Conservation (phyloP, 164 flowering plant species). For the Magnolia officinalis region DNA sequence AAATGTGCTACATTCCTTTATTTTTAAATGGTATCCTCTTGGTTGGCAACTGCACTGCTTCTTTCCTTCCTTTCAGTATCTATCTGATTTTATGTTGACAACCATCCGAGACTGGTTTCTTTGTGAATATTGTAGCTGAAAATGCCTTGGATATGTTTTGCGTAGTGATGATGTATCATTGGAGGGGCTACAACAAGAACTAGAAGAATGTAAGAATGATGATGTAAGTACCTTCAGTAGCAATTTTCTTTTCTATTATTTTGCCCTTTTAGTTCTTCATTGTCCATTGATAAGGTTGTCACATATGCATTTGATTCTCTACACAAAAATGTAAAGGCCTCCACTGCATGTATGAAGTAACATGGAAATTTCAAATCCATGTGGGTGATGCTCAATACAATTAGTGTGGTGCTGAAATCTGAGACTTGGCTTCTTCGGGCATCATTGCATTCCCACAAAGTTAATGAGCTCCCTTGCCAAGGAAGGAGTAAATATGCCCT, state of each 20-base stretch:
- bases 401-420: no score
- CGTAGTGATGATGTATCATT: slow-evolving; percentile 74
- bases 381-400: no score
- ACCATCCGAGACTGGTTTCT: neutral
- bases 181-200: slow-evolving; percentile 85
- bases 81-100: neutral
- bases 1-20: no score
- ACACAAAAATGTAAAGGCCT: no score
- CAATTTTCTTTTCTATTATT: neutral
- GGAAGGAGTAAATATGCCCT: no score
- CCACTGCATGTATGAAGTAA: no score
- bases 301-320: no score
- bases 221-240: slow-evolving; percentile 47
- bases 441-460: no score
- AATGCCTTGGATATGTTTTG: neutral
- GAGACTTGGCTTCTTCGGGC: no score
- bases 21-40: neutral
- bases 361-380: no score
- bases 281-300: neutral
- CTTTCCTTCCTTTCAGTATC: neutral
- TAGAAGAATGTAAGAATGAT: slow-evolving; percentile 82
- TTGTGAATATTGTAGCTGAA: neutral
- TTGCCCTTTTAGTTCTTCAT: neutral
- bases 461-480: no score
- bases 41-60: neutral